Base-by-base conservation (phyloP, 305 asterid species). In the Fraxinus angustifolia region DNA sequence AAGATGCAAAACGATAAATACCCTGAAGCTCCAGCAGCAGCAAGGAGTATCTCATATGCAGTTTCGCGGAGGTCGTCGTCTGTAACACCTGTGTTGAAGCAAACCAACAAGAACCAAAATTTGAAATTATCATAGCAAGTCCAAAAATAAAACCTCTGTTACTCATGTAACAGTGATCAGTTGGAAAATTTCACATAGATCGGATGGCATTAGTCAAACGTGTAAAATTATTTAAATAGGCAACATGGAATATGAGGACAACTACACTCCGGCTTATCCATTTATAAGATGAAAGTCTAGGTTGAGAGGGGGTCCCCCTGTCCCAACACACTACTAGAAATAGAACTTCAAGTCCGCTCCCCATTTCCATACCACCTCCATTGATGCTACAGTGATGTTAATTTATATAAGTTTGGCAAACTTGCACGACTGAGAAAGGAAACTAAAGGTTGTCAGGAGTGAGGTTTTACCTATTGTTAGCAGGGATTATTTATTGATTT, bases 21-120 rank as follows among this genome's bases (percentile, higher is more conserved):
- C 99, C 99, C 99, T 83, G 98, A 93, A 89, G 99, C 97, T 85
- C 99, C 99, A 83, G 99, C 98, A 81, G 96, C 92, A 86, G 98
- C 97, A 85, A 96, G 92, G 86, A 96, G 98, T 78, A 94, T 88
- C 84, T 96, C 99, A 87, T 91, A 96, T 35, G 99, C 98, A 84
- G 98, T 88, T 90, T 96, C 98, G 53, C 98, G 94, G 71, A 96
- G 97, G 85, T 96, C 99, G 78, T 94, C 97, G 71, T 96, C 97
- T 11, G 90, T 79, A 87, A 96, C 87, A 83, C 97, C 99, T 96
- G 87, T 77, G 78, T 79, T 76, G 79, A 78, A 77, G 80, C 17
- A 75, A 81, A 80, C 1, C 67, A 62, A 73, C 30, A 79, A 58
- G 35, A 14, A 70, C 36, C 42, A 70, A 31, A 31, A 21, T 11